Evolutionary conservation across 371 early-diverging fungal genomes (phyloP).

Genomic region (Nematocida homosporus): DNA sequence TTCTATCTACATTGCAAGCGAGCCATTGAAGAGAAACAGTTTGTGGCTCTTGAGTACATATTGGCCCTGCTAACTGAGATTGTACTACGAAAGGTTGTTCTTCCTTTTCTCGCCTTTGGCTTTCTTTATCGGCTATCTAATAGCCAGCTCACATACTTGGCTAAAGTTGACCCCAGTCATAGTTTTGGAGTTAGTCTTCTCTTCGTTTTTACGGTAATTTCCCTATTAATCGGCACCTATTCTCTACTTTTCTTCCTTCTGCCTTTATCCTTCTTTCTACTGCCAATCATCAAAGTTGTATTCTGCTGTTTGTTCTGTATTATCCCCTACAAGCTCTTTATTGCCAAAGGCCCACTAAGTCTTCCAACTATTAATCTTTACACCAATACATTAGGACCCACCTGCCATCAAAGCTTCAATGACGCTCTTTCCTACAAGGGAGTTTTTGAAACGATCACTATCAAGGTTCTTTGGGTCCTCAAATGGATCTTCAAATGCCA

Average conservation of each 20-base stretch:
- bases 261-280: neutral
- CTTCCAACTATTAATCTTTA: neutral
- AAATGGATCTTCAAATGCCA: neutral
- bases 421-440: neutral
- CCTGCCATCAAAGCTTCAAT: no score
- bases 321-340: neutral
- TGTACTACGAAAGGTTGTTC: neutral
- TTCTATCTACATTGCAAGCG: conserved; percentile 30
- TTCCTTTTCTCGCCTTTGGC: neutral
- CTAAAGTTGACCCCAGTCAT: neutral
- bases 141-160: neutral
- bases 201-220: neutral
- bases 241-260: neutral
- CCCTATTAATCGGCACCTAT: neutral
- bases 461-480: neutral
- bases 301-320: neutral
- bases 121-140: neutral
- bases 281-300: neutral
- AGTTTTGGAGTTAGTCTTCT: neutral
- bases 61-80: conserved; percentile 8
- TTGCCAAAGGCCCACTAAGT: neutral
- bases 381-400: neutral
- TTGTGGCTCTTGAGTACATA: conserved; percentile 20
- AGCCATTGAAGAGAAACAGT: conserved; percentile 42
- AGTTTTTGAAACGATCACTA: neutral